Evolutionary conservation across 108 stramenopile genomes (phyloP), one percentile per base, ranked within the genome.

Genomic region (Stephanodiscus minutulus): DNA sequence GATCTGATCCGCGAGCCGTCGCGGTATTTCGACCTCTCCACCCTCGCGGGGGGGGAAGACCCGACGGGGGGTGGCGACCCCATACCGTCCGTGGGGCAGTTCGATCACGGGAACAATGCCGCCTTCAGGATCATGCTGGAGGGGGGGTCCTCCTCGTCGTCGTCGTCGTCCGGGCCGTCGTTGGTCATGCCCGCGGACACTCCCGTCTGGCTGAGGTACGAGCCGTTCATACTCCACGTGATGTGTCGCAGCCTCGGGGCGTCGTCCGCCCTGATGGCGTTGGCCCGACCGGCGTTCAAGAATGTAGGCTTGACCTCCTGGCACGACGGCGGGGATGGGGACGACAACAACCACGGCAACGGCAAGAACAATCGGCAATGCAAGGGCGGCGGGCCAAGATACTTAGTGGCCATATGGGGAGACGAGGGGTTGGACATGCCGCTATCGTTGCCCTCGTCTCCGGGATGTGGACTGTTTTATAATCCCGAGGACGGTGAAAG

Each of bases 401-500:
- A 90, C 58, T 59, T 94, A 24, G 88, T 91, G 22, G 90, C 90
- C 36, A 89, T 93, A 33, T 91, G 90, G 93, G 91, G 95, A 18
- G 95, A 96, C 68, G 95, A 96, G 77, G 90, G 89, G 27, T 77
- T 96, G n/a, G 95, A 96, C 52, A 91, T 93, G 91, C 95, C 95
- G 17, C 59, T 96, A 10, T 81, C 77, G 0, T 33, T 65, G 41
- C 76, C 70, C 11, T 48, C 65, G 0, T 56, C 78, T 61, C 78
- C 78, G 41, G 31, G 48, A 31, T 11, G 29, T 11, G 75, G 80
- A 33, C 31, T 75, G n/a, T 76, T 65, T 70, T 76, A 76, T 54
- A 58, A 76, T 52, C 29, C 57, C 35, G 61, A 71, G 20, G 43
- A 58, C 47, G 62, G 44, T 22, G 54, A n/a, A 21, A 39, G 29